phyloP scores from a whole-genome alignment of 2,329 filamentous ascomycete species.

The Hymenoscyphus salicellus region DNA sequence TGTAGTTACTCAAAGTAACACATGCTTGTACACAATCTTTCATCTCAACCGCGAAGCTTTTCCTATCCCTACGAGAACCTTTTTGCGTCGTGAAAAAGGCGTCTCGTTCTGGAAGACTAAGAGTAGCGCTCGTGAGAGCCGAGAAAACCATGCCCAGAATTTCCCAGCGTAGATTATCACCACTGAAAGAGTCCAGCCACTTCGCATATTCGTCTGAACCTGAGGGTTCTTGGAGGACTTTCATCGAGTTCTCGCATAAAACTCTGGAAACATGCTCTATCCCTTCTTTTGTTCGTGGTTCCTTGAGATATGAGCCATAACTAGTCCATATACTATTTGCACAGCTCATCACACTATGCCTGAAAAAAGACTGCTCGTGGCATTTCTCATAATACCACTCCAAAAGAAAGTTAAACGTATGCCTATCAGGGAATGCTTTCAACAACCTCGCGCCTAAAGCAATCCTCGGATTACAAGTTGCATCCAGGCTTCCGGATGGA shows the following conservation, averaged over 20 bases:
- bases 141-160: conserved; percentile 31
- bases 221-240: conserved; percentile 26
- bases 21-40: conserved; percentile 38
- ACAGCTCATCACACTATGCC: conserved; percentile 17
- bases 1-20: conserved; percentile 37
- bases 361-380: conserved; percentile 21
- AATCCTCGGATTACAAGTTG: conserved; percentile 26
- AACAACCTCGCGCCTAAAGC: conserved; percentile 31
- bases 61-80: conserved; percentile 27
- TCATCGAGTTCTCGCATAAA: conserved; percentile 33
- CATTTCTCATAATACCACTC: conserved; percentile 26
- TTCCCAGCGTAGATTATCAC: conserved; percentile 35
- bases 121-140: conserved; percentile 22
- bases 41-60: conserved; percentile 31
- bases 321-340: conserved; percentile 28
- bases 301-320: conserved; percentile 24
- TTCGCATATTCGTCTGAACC: conserved; percentile 24
- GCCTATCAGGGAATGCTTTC: conserved; percentile 27
- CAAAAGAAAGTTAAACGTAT: conserved; percentile 30
- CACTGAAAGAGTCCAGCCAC: conserved; percentile 32
- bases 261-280: conserved; percentile 27
- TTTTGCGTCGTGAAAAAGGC: conserved; percentile 30
- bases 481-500: conserved; percentile 17
- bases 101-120: conserved; percentile 24
- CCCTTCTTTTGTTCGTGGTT: conserved; percentile 25